phyloP scores from a whole-genome alignment of 345 rosid genomes.

The Arabidopsis suecica region DNA sequence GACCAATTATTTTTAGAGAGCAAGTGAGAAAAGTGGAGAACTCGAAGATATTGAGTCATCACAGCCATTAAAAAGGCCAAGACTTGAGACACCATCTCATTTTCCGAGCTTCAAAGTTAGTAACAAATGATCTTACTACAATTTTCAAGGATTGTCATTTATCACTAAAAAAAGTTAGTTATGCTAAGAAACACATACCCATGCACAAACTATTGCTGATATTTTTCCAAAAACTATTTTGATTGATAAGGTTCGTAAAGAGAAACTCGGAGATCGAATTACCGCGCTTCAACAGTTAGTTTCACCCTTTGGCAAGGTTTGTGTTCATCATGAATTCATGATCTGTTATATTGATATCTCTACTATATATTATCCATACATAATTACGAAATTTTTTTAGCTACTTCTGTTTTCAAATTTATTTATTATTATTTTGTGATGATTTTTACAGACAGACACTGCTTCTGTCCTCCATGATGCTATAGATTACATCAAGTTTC shows the following conservation, averaged over 20 bases:
- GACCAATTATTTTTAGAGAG: conserved; percentile 44
- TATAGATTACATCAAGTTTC: conserved; percentile 76
- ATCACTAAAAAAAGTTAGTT: background rate
- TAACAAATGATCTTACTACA: background rate
- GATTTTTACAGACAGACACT: conserved; percentile 81
- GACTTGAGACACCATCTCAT: conserved; percentile 74
- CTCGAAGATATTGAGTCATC: conserved; percentile 43
- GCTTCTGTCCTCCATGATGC: conserved; percentile 97
- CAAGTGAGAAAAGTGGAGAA: conserved; percentile 50
- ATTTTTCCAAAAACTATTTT: background rate
- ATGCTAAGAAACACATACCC: background rate
- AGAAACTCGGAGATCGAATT: conserved; percentile 95
- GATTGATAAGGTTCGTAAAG: conserved; percentile 74
- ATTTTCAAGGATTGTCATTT: background rate
- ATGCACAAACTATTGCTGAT: background rate
- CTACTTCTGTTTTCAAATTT: background rate
- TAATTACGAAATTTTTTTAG: background rate
- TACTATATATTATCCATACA: background rate
- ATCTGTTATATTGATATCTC: conserved; percentile 7
- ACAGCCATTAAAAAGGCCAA: conserved; percentile 55
- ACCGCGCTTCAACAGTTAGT: conserved; percentile 96
- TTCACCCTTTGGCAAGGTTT: conserved; percentile 97
- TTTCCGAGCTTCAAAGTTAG: conserved; percentile 85
- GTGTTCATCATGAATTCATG: conserved; percentile 27
- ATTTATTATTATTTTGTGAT: conserved; percentile 13